Evolutionary conservation across 306 rosid species (phyloP).

Genomic region (Oemleria cerasiformis): DNA sequence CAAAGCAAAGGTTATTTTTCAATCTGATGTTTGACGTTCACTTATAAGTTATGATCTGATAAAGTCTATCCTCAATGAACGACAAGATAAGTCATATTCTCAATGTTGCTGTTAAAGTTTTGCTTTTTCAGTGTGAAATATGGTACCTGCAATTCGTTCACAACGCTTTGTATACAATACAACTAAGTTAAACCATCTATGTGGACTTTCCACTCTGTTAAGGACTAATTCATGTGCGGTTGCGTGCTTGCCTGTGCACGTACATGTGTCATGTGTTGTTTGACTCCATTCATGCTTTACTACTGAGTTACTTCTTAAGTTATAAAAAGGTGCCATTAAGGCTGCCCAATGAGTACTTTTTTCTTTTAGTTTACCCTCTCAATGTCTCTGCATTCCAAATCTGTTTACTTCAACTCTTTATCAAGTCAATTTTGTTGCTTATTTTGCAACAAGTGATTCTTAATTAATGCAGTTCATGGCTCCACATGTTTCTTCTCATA

Average conservation of each 20-base stretch:
- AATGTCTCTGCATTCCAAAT: neutral
- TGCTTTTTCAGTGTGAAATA: neutral
- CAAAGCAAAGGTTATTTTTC: conserved; percentile 72
- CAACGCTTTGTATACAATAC: too few relatives aligned
- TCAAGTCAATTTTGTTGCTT: neutral
- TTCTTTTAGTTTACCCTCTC: neutral
- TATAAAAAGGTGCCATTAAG: neutral
- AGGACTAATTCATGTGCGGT: neutral
- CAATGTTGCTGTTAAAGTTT: neutral
- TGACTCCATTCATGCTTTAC: neutral
- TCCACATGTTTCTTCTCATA: conserved; percentile 21
- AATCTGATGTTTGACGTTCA: neutral
- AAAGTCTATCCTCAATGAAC: too few relatives aligned
- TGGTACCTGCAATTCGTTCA: neutral
- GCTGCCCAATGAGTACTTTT: neutral
- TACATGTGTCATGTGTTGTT: neutral
- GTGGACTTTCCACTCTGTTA: conserved; percentile 7
- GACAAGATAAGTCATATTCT: neutral
- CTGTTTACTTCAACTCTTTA: neutral
- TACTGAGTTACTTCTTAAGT: neutral
- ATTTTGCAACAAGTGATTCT: conserved; percentile 15
- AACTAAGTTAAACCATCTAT: neutral
- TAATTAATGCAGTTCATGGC: conserved; percentile 21
- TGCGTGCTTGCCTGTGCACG: neutral
- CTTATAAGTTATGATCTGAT: neutral